phyloP scores from a whole-genome alignment of 805 yeast genomes.

The Suhomyces tanzawaensis region DNA sequence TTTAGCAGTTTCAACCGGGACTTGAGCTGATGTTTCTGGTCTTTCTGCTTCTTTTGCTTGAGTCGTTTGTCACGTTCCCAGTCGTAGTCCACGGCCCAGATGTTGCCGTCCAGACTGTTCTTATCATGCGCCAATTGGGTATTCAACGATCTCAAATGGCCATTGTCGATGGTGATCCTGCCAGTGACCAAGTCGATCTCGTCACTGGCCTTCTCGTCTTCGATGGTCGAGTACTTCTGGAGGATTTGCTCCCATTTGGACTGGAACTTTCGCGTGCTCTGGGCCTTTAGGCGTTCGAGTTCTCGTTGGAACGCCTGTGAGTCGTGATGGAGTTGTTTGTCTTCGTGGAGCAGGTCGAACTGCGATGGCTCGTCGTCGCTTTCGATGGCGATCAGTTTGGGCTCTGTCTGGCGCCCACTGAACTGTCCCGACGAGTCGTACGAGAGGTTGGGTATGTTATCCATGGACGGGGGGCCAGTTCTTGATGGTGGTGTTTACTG shows the following conservation, averaged over 20 bases:
- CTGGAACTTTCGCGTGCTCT: conserved; percentile 27
- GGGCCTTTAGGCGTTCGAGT: conserved; percentile 24
- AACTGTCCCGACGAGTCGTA: conserved; percentile 4
- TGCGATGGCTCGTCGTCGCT: not conserved
- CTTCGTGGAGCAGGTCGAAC: not conserved
- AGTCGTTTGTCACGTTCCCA: conserved; percentile 19
- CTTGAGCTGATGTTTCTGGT: conserved; percentile 12
- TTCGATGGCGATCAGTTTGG: conserved; percentile 1
- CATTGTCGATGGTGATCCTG: conserved; percentile 59
- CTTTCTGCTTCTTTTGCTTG: conserved; percentile 9
- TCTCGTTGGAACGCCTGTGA: conserved; percentile 23
- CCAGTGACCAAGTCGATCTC: conserved; percentile 66
- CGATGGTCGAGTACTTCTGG: conserved; percentile 47
- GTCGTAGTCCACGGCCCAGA: conserved; percentile 40
- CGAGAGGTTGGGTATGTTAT: conserved; percentile 10
- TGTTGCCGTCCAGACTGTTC: conserved; percentile 17
- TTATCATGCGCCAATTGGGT: conserved; percentile 4
- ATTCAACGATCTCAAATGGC: conserved; percentile 57
- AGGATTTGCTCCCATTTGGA: conserved; percentile 52
- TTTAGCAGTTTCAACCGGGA: conserved; percentile 14
- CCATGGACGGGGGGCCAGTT: too few species aligned
- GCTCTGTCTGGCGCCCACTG: not conserved
- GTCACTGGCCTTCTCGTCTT: conserved; percentile 56
- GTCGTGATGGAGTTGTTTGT: conserved; percentile 1
- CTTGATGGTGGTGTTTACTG: too few species aligned